These are phyloP conservation scores for Scalesia atractyloides DNA, from an alignment of 129 eudicot species.

Conservation along the genomic window DNA sequence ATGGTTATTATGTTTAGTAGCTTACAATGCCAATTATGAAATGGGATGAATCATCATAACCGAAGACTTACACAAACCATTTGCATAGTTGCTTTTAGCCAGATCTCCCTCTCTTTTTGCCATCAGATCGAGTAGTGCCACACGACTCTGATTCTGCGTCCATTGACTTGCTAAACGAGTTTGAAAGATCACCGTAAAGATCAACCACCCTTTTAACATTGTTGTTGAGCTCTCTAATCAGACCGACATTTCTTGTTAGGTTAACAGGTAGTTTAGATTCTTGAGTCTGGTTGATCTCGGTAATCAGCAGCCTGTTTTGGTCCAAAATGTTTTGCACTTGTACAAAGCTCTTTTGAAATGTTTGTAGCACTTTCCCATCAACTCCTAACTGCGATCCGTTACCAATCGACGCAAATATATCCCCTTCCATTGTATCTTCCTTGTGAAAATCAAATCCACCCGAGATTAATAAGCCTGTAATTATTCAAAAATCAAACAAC, in stretches of 20 bases:
- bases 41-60: slow-evolving; percentile 18
- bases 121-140: slow-evolving; percentile 57
- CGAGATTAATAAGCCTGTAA: slow-evolving; percentile 26
- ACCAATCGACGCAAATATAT: slow-evolving; percentile 49
- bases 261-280: slow-evolving; percentile 71
- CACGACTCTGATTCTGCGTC: slow-evolving; percentile 78
- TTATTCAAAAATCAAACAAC: not conserved
- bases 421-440: slow-evolving; percentile 51
- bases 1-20: slow-evolving; percentile 30
- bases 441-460: slow-evolving; percentile 28
- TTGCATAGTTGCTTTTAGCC: slow-evolving; percentile 30
- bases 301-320: slow-evolving; percentile 69
- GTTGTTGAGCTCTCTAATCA: slow-evolving; percentile 80
- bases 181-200: slow-evolving; percentile 74
- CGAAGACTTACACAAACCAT: slow-evolving; percentile 23
- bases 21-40: slow-evolving; percentile 36
- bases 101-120: slow-evolving; percentile 67
- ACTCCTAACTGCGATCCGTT: slow-evolving; percentile 49
- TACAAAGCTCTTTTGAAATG: slow-evolving; percentile 67
- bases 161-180: slow-evolving; percentile 57
- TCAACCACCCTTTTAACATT: slow-evolving; percentile 76
- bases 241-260: slow-evolving; percentile 68
- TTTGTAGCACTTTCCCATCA: slow-evolving; percentile 56
- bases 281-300: slow-evolving; percentile 78
- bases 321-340: slow-evolving; percentile 82